Conservation (phyloP, 768 basidiomycete species). For the Podaxis mareebaensis region DNA sequence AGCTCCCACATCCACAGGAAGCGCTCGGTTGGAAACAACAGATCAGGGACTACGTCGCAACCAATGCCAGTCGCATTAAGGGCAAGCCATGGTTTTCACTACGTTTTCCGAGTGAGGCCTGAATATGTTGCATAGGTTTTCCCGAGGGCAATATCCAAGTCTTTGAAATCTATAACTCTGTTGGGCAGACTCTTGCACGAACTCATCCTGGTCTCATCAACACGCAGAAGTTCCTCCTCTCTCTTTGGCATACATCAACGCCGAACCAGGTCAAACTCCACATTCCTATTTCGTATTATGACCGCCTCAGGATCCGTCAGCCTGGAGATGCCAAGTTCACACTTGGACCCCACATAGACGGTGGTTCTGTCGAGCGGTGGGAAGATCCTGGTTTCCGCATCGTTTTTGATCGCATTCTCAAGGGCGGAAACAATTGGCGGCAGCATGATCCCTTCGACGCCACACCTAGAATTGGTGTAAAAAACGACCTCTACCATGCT, state of each 20-base stretch:
- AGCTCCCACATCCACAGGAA: conserved; percentile 25
- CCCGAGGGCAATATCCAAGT: conserved; percentile 69
- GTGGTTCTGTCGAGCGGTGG: conserved; percentile 57
- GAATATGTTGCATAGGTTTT: conserved; percentile 45
- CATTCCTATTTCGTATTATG: conserved; percentile 74
- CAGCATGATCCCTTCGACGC: conserved; percentile 53
- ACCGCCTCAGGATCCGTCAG: conserved; percentile 70
- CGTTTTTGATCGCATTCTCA: conserved; percentile 45
- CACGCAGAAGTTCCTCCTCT: conserved; percentile 58
- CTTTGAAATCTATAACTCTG: conserved; percentile 74
- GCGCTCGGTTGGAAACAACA: conserved; percentile 60
- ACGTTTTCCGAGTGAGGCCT: conserved; percentile 44
- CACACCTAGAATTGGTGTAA: conserved; percentile 46
- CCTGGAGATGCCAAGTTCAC: conserved; percentile 72
- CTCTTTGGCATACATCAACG: conserved; percentile 56
- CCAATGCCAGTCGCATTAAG: conserved; percentile 58
- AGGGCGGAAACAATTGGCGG: conserved; percentile 46
- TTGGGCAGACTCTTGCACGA: conserved; percentile 63
- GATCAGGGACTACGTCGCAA: conserved; percentile 55
- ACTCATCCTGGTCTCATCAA: conserved; percentile 59
- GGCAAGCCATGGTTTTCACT: conserved; percentile 50
- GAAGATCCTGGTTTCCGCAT: conserved; percentile 45
- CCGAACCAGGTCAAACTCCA: conserved; percentile 43
- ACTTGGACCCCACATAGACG: conserved; percentile 62
- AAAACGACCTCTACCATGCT: conserved; percentile 62